Conservation (phyloP, 768 basidiomycete species). For the Pleurotus platypus region DNA sequence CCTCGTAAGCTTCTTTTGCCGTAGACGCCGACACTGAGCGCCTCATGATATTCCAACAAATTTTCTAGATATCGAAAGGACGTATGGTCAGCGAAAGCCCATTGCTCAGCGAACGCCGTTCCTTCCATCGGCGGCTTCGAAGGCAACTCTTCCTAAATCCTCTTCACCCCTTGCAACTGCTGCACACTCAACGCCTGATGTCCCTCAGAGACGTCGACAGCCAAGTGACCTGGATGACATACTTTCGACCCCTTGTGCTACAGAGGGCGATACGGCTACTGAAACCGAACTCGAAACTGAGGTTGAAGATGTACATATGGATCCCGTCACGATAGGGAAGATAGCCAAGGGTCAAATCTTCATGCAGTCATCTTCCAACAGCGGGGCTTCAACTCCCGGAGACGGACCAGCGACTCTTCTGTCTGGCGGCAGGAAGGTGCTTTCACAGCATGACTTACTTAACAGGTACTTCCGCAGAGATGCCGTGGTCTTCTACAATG, state of each 20-base stretch:
- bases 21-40: no score
- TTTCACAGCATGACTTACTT: slow-evolving; percentile 85
- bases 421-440: background rate
- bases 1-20: slow-evolving; percentile 64
- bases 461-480: slow-evolving; percentile 91
- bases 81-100: slow-evolving; percentile 89
- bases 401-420: background rate
- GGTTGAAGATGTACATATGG: slow-evolving; percentile 30
- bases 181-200: slow-evolving; percentile 11
- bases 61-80: slow-evolving; percentile 79
- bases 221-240: slow-evolving; percentile 22
- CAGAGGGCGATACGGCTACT: slow-evolving; percentile 71
- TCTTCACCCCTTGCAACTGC: slow-evolving; percentile 14
- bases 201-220: slow-evolving; percentile 13
- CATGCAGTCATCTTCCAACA: background rate
- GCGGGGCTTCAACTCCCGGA: background rate
- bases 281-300: slow-evolving; percentile 70
- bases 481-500: slow-evolving; percentile 70
- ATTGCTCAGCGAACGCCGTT: slow-evolving; percentile 82
- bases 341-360: slow-evolving; percentile 1
- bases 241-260: slow-evolving; percentile 56
- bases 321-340: background rate
- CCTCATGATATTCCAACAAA: background rate
- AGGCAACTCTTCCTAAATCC: slow-evolving; percentile 6
- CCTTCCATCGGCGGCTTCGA: slow-evolving; percentile 11